Percentiles rank a stretch among this genome's conserved stretches.
Conservation (phyloP, 1,284 basidiomycete genomes). For the Melampsora larici-populina region DNA sequence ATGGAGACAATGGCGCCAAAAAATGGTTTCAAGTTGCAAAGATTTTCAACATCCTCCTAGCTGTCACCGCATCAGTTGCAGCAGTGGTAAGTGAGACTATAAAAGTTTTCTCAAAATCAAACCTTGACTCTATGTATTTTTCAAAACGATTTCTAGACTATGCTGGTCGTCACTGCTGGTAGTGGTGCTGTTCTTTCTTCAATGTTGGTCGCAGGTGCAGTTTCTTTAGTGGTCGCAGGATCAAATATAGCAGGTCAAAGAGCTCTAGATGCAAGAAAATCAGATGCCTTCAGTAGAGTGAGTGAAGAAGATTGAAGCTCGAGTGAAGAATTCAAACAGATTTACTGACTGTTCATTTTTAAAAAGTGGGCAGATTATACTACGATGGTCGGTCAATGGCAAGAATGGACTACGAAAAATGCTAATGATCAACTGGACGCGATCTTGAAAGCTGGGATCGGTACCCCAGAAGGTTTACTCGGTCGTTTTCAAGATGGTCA, state of each 20-base stretch:
- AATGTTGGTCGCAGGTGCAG: constrained; percentile 3
- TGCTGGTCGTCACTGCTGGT: background rate
- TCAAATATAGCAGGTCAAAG: constrained; percentile 1
- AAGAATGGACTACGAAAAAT: background rate
- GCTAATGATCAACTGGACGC: background rate
- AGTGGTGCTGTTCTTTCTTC: background rate
- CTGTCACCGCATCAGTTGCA: background rate
- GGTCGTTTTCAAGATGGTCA: background rate
- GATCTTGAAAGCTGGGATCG: background rate
- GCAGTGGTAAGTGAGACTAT: background rate
- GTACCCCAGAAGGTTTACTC: background rate
- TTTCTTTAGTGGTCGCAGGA: background rate
- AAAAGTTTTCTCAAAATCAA: background rate
- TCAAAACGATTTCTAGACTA: background rate
- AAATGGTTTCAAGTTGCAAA: background rate
- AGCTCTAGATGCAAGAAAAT: constrained; percentile 2
- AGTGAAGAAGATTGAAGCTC: background rate
- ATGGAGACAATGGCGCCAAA: background rate
- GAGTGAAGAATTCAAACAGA: background rate
- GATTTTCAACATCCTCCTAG: background rate
- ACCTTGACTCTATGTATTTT: background rate
- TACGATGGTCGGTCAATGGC: background rate
- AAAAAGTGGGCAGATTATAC: constrained; percentile 1
- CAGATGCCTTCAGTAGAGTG: constrained; percentile 35
- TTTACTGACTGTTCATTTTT: background rate